A percentile compares a stretch with the other conserved stretches of the same genome.
These are phyloP conservation scores for Pyrenochaeta sp. DNA, from an alignment of 2,329 filamentous ascomycete genomes.

Conservation along the genomic window DNA sequence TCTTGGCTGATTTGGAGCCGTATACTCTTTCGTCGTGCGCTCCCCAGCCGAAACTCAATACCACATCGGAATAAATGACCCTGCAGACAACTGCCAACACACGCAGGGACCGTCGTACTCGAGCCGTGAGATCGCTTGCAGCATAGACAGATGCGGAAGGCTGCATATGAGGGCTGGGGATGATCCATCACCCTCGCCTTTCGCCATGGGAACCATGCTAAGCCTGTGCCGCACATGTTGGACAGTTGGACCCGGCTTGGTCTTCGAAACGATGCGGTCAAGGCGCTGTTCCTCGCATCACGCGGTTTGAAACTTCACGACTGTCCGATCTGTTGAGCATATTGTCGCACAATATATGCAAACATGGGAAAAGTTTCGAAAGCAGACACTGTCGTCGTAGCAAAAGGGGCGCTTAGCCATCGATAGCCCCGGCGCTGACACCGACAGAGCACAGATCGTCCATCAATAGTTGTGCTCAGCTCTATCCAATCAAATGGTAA, in stretches of 20 bases:
- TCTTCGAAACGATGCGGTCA: conserved; percentile 14
- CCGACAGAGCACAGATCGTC: conserved; percentile 17
- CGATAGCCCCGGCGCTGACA: conserved; percentile 9
- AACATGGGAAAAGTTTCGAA: neutral
- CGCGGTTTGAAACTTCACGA: conserved; percentile 19
- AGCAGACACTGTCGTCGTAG: conserved; percentile 17
- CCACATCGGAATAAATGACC: conserved; percentile 5
- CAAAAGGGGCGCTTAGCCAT: conserved; percentile 21
- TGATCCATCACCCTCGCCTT: conserved; percentile 8
- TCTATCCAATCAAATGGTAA: conserved; percentile 20
- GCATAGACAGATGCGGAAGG: conserved; percentile 12
- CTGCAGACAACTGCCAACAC: conserved; percentile 3
- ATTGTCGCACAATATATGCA: conserved; percentile 2
- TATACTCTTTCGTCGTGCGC: neutral
- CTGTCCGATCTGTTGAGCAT: conserved; percentile 8
- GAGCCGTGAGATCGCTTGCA: conserved; percentile 7
- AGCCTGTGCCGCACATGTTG: conserved; percentile 13
- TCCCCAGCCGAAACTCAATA: neutral
- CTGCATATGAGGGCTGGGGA: conserved; percentile 14
- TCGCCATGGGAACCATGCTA: conserved; percentile 18
- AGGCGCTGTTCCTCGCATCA: conserved; percentile 3
- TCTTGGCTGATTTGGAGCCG: neutral
- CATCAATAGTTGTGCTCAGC: conserved; percentile 12
- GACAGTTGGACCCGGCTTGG: neutral
- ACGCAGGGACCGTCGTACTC: conserved; percentile 5